These are phyloP conservation scores for Yamadazyma ubonensis DNA, from an alignment of 805 yeast species.

Conservation along the genomic window DNA sequence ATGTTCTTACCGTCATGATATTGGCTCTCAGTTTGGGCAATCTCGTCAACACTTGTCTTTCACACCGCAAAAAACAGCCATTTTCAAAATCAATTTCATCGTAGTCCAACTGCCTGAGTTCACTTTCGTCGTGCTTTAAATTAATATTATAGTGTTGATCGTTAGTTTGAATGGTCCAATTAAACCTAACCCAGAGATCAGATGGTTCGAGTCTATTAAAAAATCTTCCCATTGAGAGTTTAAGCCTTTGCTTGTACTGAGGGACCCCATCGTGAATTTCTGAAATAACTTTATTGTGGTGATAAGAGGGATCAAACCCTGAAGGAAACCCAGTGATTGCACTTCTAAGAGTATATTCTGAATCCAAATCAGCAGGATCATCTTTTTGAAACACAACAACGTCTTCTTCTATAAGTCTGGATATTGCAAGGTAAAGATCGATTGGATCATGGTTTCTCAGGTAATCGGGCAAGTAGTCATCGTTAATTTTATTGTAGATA, in stretches of 20 bases:
- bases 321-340: constrained; percentile 65
- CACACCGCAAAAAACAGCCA: constrained; percentile 34
- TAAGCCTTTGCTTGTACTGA: constrained; percentile 53
- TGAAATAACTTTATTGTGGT: constrained; percentile 54
- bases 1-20: constrained; percentile 39
- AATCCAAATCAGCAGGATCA: constrained; percentile 35
- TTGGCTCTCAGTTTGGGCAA: constrained; percentile 35
- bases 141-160: constrained; percentile 29
- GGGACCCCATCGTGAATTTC: constrained; percentile 74
- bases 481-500: constrained; percentile 41
- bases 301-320: constrained; percentile 64
- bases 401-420: constrained; percentile 59
- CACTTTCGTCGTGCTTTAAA: constrained; percentile 35
- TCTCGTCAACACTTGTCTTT: constrained; percentile 37
- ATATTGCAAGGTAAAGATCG: constrained; percentile 24
- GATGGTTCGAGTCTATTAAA: constrained; percentile 55
- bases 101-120: constrained; percentile 18
- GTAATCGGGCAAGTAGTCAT: constrained; percentile 35
- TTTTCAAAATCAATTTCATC: constrained; percentile 36
- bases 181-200: constrained; percentile 59
- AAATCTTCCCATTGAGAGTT: constrained; percentile 64
- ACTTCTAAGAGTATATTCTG: constrained; percentile 59
- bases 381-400: constrained; percentile 51
- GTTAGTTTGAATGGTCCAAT: constrained; percentile 72
- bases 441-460: constrained; percentile 17